phyloP scores from a whole-genome alignment of 1,139 yeast genomes.

The Scheffersomyces segobiensis region DNA sequence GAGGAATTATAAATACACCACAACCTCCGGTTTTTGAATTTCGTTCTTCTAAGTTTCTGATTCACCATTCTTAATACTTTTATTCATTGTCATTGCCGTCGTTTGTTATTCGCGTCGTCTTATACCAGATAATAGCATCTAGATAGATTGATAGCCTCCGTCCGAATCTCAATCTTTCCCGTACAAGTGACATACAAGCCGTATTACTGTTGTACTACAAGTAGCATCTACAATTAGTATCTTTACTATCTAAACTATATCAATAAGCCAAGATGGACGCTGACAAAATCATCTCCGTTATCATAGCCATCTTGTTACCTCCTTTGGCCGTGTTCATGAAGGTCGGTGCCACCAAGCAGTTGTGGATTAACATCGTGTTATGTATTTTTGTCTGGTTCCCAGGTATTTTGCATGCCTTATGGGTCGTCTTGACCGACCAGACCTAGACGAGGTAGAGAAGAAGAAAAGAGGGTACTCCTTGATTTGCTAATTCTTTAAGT shows the following conservation, averaged over 20 bases:
- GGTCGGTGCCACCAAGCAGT: conserved; percentile 60
- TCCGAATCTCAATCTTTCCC: neutral
- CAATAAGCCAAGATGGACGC: conserved; percentile 30
- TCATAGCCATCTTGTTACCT: conserved; percentile 62
- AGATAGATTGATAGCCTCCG: conserved; percentile 2
- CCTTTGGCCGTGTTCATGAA: conserved; percentile 72
- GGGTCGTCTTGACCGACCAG: conserved; percentile 48
- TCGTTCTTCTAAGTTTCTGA: neutral
- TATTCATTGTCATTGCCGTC: neutral
- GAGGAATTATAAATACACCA: neutral
- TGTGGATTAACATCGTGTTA: conserved; percentile 61
- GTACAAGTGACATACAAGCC: neutral
- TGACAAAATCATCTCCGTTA: conserved; percentile 44
- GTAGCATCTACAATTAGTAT: neutral
- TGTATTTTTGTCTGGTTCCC: conserved; percentile 73
- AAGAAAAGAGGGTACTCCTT: neutral
- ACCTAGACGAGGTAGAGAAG: neutral
- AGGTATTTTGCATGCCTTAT: conserved; percentile 72
- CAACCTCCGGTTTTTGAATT: neutral
- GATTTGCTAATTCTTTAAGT: neutral
- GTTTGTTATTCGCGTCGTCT: neutral
- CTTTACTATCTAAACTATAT: neutral
- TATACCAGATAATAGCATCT: neutral
- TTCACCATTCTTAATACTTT: neutral
- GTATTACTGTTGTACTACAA: neutral